Evolutionary conservation across 2,329 filamentous ascomycete genomes (phyloP), one percentile per base, ranked within the genome.

Genomic region (Botryotinia globosa): DNA sequence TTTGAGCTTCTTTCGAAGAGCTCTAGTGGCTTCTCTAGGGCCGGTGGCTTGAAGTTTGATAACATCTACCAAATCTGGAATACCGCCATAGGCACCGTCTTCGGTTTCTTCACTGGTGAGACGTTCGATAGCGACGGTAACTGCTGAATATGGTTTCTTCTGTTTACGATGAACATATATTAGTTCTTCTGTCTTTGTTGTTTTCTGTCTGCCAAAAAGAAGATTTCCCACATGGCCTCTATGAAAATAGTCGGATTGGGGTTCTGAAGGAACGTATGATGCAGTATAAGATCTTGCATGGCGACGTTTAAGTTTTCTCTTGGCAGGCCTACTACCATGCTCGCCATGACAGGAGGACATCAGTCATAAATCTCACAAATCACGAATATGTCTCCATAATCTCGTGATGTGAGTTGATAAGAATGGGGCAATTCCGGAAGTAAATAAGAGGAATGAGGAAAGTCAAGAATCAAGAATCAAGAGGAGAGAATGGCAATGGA

Each of bases 1-100:
- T 85, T 99, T 99, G 87, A 99, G 89, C 85, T 98, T 98, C 88
- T 99, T 99, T 74, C 96, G 90, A 78, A 99, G 88, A 65, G 96
- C 94, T 80, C 96, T 90, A 71, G 95, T 94, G 73, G 94, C 94
- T 85, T 99, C 96, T 20, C 89, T 88, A 2, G 96, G 94, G 0
- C 96, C 96, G 10, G 92, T 92, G 39, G 88, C 87, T 83, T 99
- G 96, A 73, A 99, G 89, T 76, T 92, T 92, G 81, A 99, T 93
- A 72, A 96, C 94, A 82, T 99, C 96, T 75, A 98, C 93, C 37
- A 99, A 89, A 79, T 98, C 94, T 58, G 95, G 93, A 76, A 99
- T 94, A 37, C 95, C 96, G 78, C 93, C 92, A 54, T 97, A 86
- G 81, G 98, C 94, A 81, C 98, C 94, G 80, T 97, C 93, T 74